phyloP scores from a whole-genome alignment of 495 filamentous ascomycete species.

The Extremus antarcticus region DNA sequence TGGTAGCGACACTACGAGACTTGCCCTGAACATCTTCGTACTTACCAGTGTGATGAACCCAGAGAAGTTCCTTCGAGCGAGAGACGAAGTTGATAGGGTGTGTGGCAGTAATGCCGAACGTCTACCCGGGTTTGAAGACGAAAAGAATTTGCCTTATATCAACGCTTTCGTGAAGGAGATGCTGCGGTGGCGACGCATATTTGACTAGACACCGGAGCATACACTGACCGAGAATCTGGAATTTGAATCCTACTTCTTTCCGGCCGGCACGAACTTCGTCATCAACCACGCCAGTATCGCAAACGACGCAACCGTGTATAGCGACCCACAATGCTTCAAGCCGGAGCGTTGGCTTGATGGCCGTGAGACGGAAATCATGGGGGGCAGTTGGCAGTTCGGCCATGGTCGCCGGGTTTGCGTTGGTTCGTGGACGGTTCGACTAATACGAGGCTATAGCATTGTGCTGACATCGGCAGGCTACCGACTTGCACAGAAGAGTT shows the following conservation, averaged over 20 bases:
- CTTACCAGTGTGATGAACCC: constrained; percentile 39
- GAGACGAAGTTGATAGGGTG: constrained; percentile 47
- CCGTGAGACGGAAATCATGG: constrained; percentile 26
- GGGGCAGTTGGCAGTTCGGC: constrained; percentile 34
- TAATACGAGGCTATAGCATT: too few species aligned
- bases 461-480: too few species aligned
- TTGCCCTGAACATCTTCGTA: constrained; percentile 32
- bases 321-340: constrained; percentile 21
- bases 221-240: constrained; percentile 35
- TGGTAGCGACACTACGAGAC: constrained; percentile 38
- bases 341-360: constrained; percentile 42
- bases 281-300: constrained; percentile 27
- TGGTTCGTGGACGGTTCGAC: too few species aligned
- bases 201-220: constrained; percentile 27
- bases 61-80: constrained; percentile 41
- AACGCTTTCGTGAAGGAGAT: constrained; percentile 29
- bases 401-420: constrained; percentile 38
- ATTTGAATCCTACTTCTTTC: constrained; percentile 42
- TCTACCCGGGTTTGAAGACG: constrained; percentile 28
- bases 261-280: constrained; percentile 35
- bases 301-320: constrained; percentile 19
- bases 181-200: constrained; percentile 31
- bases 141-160: constrained; percentile 27
- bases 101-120: constrained; percentile 25
- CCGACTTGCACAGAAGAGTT: constrained; percentile 31